Evolutionary conservation across 495 filamentous ascomycete genomes (phyloP).

Genomic region (Terfezia claveryi): DNA sequence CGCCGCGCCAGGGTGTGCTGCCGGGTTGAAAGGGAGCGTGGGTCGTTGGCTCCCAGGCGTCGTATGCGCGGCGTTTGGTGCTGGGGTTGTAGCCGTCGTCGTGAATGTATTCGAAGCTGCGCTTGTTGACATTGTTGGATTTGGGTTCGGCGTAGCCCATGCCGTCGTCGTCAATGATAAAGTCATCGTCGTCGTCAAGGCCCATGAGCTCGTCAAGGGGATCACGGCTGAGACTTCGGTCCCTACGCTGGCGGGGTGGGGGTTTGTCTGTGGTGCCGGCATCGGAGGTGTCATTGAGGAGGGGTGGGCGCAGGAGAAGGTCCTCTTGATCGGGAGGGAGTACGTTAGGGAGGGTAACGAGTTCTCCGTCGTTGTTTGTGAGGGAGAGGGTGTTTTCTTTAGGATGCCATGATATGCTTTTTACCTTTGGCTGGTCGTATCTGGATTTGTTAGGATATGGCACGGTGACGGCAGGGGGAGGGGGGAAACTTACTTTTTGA

Average conservation of each 20-base stretch:
- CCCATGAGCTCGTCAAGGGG: constrained; percentile 33
- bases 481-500: constrained; percentile 24
- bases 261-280: background rate
- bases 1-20: constrained; percentile 86
- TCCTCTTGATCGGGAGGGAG: constrained; percentile 41
- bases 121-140: constrained; percentile 22
- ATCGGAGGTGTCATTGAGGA: background rate
- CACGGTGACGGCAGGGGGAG: no score
- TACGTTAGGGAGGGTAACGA: constrained; percentile 69
- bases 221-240: constrained; percentile 22
- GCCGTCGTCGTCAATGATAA: constrained; percentile 89
- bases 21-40: constrained; percentile 81
- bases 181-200: constrained; percentile 33
- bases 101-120: constrained; percentile 20
- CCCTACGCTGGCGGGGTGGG: background rate
- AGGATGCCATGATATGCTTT: constrained; percentile 79
- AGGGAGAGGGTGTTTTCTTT: constrained; percentile 70
- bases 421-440: constrained; percentile 58
- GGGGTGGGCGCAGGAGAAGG: constrained; percentile 28
- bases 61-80: constrained; percentile 21
- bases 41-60: constrained; percentile 37
- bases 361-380: constrained; percentile 70
- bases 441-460: constrained; percentile 15
- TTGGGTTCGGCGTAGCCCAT: constrained; percentile 60
- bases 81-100: constrained; percentile 15